These are phyloP conservation scores for Iris macrosiphon DNA, from an alignment of 106 monocot species.

Conservation along the genomic window DNA sequence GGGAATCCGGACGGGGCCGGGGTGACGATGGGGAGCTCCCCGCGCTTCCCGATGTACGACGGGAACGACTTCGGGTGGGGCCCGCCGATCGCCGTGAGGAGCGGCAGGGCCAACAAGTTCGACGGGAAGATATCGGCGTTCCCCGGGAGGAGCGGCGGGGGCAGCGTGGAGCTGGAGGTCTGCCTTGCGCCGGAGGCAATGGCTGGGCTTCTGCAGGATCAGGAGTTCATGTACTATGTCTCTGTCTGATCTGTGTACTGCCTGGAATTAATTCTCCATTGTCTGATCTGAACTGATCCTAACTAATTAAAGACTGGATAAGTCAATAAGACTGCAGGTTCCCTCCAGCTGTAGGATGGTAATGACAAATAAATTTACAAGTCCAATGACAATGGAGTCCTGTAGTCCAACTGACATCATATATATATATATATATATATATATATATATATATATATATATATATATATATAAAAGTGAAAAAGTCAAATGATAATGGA, in stretches of 20 bases:
- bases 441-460: no score
- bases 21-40: conserved; percentile 33
- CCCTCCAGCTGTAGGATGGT: no score
- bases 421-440: no score
- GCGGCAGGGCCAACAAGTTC: conserved; percentile 50
- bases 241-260: background rate
- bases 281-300: no score
- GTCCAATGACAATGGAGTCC: no score
- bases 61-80: conserved; percentile 56
- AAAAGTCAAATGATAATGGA: no score
- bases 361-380: no score
- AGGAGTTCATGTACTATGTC: conserved; percentile 37
- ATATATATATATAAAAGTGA: no score
- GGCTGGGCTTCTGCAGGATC: conserved; percentile 31
- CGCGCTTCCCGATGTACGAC: conserved; percentile 41
- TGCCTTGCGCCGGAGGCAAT: conserved; percentile 43
- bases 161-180: conserved; percentile 52
- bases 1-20: conserved; percentile 32
- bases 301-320: no score
- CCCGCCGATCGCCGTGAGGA: conserved; percentile 23
- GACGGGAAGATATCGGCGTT: conserved; percentile 56
- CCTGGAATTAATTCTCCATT: no score
- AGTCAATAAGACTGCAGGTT: no score
- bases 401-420: no score
- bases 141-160: conserved; percentile 29